Base-by-base conservation (phyloP, 1,284 basidiomycete species). In the Ustilago bromivora region DNA sequence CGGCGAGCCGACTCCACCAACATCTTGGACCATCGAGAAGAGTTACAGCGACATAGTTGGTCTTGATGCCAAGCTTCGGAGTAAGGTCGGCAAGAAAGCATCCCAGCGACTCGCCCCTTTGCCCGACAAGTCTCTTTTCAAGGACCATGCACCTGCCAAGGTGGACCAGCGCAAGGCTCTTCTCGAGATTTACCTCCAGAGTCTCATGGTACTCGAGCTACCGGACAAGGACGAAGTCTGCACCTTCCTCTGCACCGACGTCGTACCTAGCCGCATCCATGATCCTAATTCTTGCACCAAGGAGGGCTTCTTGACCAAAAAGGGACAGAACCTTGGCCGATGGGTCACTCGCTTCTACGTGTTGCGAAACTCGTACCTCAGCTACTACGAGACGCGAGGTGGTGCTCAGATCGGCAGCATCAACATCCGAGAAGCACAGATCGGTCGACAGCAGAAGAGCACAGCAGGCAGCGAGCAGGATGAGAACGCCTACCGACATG, bases 291-390 rank as follows among this genome's bases (percentile, higher is more conserved):
- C 61, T 31, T 93, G 91, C n/a, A 92, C 93, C 88, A 97, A 95
- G 87, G 95, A 95, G 87, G 96, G 96, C 23, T 98, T 96, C 87
- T 88, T 98, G 54, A 98, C 96, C 34, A 98, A 98, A 87, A 91
- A 95, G 77, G 96, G 96, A 23, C 95, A 97, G 88, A 97, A 95
- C 84, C 96, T 98, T 87, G 95, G 95, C 60, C 94, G 89, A 66
- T 88, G 82, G 82, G 85, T 82, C 85, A 95, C 94, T 36, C 90
- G 96, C 52, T 98, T 92, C 87, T 98, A 98, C 83, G 92, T 97
- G 9, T 88, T 98, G 1, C 78, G 53, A 91, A 94, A 87, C 92
- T 95, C 72, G 23, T 68, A 92, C 0, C 89, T 98, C 71, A 94
- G 96, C 85, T 98, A 98, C 87, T 98, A 94, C 84, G 96, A 98